Percentiles rank a stretch among this genome's conserved stretches.
Evolutionary conservation across 495 filamentous ascomycete species (phyloP).

Genomic region (Talaromyces proteolyticus): DNA sequence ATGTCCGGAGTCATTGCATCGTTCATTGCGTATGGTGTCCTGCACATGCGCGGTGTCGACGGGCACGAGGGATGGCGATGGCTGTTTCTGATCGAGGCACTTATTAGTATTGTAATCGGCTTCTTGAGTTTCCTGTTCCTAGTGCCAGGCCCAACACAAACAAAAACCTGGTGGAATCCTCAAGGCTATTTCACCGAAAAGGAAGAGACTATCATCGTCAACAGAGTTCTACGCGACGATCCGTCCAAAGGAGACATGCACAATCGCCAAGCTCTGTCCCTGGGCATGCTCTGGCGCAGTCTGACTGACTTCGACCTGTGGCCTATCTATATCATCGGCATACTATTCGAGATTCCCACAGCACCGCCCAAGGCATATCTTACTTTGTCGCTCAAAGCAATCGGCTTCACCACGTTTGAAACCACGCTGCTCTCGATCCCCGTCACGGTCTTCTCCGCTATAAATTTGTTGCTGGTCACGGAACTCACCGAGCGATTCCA

Average conservation of each 20-base stretch:
- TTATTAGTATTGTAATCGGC: conserved; percentile 45
- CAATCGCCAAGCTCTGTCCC: conserved; percentile 50
- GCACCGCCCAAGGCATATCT: conserved; percentile 47
- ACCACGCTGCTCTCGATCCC: conserved; percentile 50
- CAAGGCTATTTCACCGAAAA: conserved; percentile 62
- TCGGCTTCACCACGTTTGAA: conserved; percentile 59
- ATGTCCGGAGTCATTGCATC: conserved; percentile 38
- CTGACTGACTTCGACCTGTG: conserved; percentile 61
- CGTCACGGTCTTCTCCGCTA: conserved; percentile 36
- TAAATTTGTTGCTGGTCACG: conserved; percentile 37
- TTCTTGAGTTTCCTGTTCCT: conserved; percentile 46
- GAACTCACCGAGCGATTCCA: conserved; percentile 41
- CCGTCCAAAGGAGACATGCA: conserved; percentile 58
- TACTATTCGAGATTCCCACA: conserved; percentile 45
- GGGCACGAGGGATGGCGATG: conserved; percentile 29
- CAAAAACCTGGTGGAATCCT: conserved; percentile 54
- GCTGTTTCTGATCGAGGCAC: conserved; percentile 49
- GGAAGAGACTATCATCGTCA: conserved; percentile 66
- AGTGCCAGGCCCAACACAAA: conserved; percentile 45
- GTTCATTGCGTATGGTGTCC: conserved; percentile 41
- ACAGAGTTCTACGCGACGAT: conserved; percentile 64
- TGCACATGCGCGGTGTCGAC: conserved; percentile 33
- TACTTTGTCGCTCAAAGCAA: conserved; percentile 48
- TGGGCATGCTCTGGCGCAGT: conserved; percentile 43
- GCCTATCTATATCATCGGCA: conserved; percentile 56